Conservation (phyloP, 1,284 basidiomycete genomes). For the Moesziomyces antarcticus region DNA sequence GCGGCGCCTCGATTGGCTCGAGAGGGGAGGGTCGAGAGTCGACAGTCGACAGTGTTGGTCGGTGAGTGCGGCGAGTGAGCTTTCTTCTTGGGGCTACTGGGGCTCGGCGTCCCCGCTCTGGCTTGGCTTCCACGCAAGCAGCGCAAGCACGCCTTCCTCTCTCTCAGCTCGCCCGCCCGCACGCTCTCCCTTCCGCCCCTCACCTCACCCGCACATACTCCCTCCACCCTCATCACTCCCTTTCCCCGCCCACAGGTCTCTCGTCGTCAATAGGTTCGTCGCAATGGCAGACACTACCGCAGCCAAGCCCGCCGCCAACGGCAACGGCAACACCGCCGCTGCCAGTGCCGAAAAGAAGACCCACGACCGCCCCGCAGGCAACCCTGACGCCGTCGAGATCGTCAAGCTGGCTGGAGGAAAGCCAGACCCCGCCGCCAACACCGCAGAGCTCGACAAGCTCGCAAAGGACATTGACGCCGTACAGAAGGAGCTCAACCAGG, state of each 20-base stretch:
- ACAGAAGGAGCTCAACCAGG: conserved; percentile 70
- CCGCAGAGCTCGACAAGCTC: conserved; percentile 61
- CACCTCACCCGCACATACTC: not conserved
- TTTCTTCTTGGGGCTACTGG: conserved; percentile 1
- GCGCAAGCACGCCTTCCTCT: not conserved
- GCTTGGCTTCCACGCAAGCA: conserved; percentile 28
- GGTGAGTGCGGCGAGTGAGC: not conserved
- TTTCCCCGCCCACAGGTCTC: not conserved
- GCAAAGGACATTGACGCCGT: conserved; percentile 58
- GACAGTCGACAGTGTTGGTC: not conserved
- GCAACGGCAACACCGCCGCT: conserved; percentile 11
- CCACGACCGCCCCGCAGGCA: conserved; percentile 41
- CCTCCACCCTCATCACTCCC: not conserved
- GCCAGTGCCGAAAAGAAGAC: conserved; percentile 17
- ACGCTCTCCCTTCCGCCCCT: not conserved
- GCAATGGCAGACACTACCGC: conserved; percentile 40
- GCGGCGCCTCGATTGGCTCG: not conserved
- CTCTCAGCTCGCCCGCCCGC: not conserved
- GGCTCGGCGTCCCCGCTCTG: conserved; percentile 15
- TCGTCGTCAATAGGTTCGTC: conserved; percentile 8
- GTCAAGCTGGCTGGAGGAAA: conserved; percentile 63
- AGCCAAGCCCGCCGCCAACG: conserved; percentile 6
- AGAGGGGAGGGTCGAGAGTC: not conserved
- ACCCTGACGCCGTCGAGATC: conserved; percentile 58
- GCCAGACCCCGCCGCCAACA: conserved; percentile 61